These are phyloP conservation scores for Psilocybe cyanescens DNA, from an alignment of 768 basidiomycete species.

Conservation along the genomic window DNA sequence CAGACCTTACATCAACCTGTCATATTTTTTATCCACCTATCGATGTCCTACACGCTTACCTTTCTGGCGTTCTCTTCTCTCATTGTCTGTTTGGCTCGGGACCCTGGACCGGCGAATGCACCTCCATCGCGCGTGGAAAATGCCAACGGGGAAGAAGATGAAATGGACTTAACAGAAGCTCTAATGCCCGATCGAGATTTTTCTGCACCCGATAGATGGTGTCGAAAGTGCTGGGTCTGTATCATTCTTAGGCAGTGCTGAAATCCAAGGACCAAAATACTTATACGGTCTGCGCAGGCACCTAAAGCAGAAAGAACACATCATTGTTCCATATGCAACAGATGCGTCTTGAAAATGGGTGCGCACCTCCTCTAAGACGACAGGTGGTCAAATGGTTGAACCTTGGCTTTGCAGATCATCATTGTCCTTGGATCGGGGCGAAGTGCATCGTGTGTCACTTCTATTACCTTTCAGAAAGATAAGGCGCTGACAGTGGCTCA, in stretches of 20 bases:
- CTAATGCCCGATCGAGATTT: constrained; percentile 59
- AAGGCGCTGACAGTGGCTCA: constrained; percentile 27
- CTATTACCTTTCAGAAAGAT: neutral
- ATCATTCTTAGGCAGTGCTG: neutral
- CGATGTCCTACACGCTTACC: constrained; percentile 64
- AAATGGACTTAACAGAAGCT: constrained; percentile 61
- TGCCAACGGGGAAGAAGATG: constrained; percentile 34
- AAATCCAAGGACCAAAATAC: neutral
- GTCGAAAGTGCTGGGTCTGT: constrained; percentile 73
- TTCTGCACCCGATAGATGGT: constrained; percentile 66
- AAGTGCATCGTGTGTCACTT: constrained; percentile 68
- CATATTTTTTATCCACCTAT: constrained; percentile 56
- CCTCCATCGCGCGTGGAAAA: constrained; percentile 19
- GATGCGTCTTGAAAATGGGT: constrained; percentile 90
- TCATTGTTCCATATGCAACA: constrained; percentile 74
- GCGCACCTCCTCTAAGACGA: constrained; percentile 24
- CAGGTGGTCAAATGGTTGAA: constrained; percentile 10
- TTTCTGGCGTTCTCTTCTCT: constrained; percentile 76
- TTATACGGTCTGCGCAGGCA: constrained; percentile 34
- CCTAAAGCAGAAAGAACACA: constrained; percentile 83
- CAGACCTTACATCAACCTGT: constrained; percentile 50
- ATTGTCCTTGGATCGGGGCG: constrained; percentile 82
- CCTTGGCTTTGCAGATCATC: constrained; percentile 61
- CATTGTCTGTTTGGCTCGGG: constrained; percentile 70
- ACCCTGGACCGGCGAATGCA: constrained; percentile 67